Evolutionary conservation across 192 early-diverging fungal genomes (phyloP).

Genomic region (Linnemannia exigua): DNA sequence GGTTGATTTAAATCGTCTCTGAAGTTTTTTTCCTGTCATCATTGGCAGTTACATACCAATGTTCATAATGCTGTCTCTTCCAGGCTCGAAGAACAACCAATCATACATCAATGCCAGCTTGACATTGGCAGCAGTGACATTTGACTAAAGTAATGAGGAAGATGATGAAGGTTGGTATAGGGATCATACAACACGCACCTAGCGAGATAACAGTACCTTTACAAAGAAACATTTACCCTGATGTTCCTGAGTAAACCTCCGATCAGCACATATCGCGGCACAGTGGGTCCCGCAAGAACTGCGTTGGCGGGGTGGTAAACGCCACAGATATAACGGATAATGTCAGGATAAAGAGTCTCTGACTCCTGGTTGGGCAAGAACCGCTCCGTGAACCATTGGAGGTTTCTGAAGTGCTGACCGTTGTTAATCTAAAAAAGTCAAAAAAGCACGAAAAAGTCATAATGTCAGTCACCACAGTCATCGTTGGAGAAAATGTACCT

Average conservation of each 20-base stretch:
- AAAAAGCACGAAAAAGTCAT: not conserved
- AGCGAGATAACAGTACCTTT: not conserved
- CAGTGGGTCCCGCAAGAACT: slow-evolving; percentile 76
- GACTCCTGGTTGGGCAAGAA: slow-evolving; percentile 71
- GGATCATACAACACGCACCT: too few species aligned
- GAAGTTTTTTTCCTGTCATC: too few species aligned
- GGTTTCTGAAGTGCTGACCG: slow-evolving; percentile 66
- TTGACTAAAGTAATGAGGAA: slow-evolving; percentile 53
- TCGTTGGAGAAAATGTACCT: not conserved
- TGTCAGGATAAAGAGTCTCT: slow-evolving; percentile 72
- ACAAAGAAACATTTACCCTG: slow-evolving; percentile 40
- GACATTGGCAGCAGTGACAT: slow-evolving; percentile 72
- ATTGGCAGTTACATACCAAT: slow-evolving; percentile 57
- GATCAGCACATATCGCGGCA: slow-evolving; percentile 80
- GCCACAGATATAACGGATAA: slow-evolving; percentile 82
- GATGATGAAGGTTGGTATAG: not conserved
- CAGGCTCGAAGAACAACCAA: slow-evolving; percentile 82
- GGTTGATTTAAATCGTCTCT: not conserved
- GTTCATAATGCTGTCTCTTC: slow-evolving; percentile 79
- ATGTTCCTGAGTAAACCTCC: slow-evolving; percentile 71
- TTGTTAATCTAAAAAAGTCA: slow-evolving; percentile 56
- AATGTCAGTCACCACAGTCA: not conserved
- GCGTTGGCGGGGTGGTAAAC: slow-evolving; percentile 82
- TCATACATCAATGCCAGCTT: slow-evolving; percentile 85
- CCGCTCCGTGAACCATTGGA: slow-evolving; percentile 76